Conservation (phyloP, 371 early-diverging fungal genomes). For the Saksenaea oblongispora region DNA sequence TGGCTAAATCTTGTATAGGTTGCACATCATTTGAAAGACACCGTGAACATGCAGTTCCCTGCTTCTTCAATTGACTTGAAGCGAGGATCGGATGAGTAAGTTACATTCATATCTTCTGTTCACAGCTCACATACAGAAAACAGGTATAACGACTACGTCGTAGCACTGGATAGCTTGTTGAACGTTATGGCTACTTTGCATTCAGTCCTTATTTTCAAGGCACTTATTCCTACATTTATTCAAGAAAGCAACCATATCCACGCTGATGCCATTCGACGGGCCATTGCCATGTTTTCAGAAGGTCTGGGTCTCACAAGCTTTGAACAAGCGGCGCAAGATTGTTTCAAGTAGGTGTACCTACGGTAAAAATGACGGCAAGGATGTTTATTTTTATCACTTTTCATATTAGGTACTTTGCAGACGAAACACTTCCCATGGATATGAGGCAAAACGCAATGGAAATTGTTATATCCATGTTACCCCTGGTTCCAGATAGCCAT, state of each 20-base stretch:
- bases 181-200: slow-evolving; percentile 43
- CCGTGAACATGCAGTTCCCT: slow-evolving; percentile 54
- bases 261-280: slow-evolving; percentile 37
- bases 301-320: slow-evolving; percentile 42
- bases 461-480: slow-evolving; percentile 49
- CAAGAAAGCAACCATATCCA: slow-evolving; percentile 57
- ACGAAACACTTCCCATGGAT: slow-evolving; percentile 28
- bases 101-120: background rate
- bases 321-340: slow-evolving; percentile 33
- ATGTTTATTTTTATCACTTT: background rate
- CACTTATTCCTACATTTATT: slow-evolving; percentile 54
- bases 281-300: slow-evolving; percentile 40
- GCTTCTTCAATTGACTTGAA: slow-evolving; percentile 44
- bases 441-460: slow-evolving; percentile 49
- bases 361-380: background rate
- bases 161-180: slow-evolving; percentile 55
- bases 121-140: background rate
- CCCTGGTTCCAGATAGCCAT: slow-evolving; percentile 33
- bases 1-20: slow-evolving; percentile 20
- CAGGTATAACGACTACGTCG: slow-evolving; percentile 58
- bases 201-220: slow-evolving; percentile 49
- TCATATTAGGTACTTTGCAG: slow-evolving; percentile 42
- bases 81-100: slow-evolving; percentile 27
- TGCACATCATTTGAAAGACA: slow-evolving; percentile 22
- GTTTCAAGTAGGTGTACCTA: slow-evolving; percentile 45